phyloP scores from a whole-genome alignment of 176 grass and related monocot species.

The Metroxylon sagu region DNA sequence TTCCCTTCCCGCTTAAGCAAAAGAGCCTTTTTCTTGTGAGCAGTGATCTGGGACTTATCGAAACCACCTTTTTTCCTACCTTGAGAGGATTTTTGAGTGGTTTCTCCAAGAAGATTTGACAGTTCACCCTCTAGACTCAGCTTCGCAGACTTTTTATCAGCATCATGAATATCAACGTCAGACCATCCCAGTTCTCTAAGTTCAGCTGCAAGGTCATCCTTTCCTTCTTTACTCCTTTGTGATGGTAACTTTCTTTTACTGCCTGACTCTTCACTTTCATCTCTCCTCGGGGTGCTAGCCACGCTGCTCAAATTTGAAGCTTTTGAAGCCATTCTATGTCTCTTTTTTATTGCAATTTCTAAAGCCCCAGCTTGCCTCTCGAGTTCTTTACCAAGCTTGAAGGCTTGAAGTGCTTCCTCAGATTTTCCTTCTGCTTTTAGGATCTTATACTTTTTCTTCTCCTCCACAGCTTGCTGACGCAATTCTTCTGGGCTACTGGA shows the following conservation, averaged over 20 bases:
- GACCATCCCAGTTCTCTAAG: constrained; percentile 89
- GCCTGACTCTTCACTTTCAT: constrained; percentile 26
- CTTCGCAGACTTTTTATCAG: constrained; percentile 36
- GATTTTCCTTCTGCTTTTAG: constrained; percentile 81
- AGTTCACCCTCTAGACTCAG: constrained; percentile 80
- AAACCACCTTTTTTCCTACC: constrained; percentile 41
- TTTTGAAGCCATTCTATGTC: constrained; percentile 37
- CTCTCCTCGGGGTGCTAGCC: constrained; percentile 14
- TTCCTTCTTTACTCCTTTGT: constrained; percentile 58
- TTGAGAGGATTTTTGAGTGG: constrained; percentile 40
- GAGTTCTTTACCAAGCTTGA: constrained; percentile 83
- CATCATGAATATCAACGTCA: constrained; percentile 74
- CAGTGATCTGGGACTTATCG: constrained; percentile 79
- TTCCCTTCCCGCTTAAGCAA: constrained; percentile 77
- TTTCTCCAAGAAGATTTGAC: constrained; percentile 73
- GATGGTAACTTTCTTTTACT: constrained; percentile 27
- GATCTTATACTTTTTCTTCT: constrained; percentile 72
- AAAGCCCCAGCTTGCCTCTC: constrained; percentile 75
- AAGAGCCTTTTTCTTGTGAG: constrained; percentile 76
- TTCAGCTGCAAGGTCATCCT: constrained; percentile 65
- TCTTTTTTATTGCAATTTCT: constrained; percentile 63
- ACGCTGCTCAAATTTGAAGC: constrained; percentile 20
- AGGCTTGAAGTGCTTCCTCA: constrained; percentile 78
- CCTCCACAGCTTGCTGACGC: constrained; percentile 75
- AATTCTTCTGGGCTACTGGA: constrained; percentile 65